These are phyloP conservation scores for Theileria annulata DNA, from an alignment of 169 alveolate species.

Conservation along the genomic window DNA sequence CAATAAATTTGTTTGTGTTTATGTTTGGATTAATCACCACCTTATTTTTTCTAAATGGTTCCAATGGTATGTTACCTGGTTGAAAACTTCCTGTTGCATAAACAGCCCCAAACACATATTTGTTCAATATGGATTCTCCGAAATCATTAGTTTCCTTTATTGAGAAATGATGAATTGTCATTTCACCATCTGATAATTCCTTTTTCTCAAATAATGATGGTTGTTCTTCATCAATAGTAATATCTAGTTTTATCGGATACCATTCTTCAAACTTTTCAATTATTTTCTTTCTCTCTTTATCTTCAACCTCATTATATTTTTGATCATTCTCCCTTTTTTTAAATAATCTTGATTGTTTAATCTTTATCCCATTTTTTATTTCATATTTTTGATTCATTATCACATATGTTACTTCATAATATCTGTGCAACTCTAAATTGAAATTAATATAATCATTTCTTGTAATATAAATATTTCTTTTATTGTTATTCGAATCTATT, in stretches of 20 bases:
- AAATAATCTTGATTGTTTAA: neutral
- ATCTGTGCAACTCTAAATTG: neutral
- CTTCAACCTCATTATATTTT: neutral
- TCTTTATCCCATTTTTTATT: neutral
- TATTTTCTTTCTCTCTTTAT: too few relatives aligned
- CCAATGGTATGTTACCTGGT: constrained; percentile 1
- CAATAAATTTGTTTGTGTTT: too few relatives aligned
- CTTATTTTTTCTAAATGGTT: neutral
- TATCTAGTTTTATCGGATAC: constrained; percentile 1
- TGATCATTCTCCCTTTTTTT: neutral
- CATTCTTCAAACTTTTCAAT: neutral
- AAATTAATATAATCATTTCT: neutral
- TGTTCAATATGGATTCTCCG: neutral
- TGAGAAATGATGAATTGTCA: neutral
- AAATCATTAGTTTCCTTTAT: neutral
- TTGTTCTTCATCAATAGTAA: neutral
- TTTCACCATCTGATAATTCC: neutral
- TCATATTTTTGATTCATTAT: neutral
- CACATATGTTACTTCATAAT: neutral
- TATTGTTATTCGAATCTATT: neutral
- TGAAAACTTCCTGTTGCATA: neutral
- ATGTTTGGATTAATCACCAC: neutral
- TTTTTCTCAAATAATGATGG: neutral
- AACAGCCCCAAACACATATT: neutral
- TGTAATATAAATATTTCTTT: neutral